These are phyloP conservation scores for Hirschioporus abietinus DNA, from an alignment of 768 basidiomycete species.

Conservation along the genomic window DNA sequence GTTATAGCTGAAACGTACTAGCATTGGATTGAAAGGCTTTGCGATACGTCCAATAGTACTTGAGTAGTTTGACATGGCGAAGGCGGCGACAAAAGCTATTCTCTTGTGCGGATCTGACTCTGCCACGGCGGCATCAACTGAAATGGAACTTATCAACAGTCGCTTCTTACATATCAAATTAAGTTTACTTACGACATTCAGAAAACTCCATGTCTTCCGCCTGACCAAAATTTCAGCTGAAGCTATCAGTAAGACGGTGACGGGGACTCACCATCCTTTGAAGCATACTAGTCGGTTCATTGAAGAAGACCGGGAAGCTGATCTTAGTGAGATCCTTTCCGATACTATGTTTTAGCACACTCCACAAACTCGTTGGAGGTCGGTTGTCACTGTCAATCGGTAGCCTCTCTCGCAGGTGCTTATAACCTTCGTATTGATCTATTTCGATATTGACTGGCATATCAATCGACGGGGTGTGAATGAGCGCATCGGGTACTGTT, in stretches of 20 bases:
- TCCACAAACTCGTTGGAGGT: conserved; percentile 89
- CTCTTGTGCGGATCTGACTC: conserved; percentile 75
- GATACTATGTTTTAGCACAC: conserved; percentile 90
- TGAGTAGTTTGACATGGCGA: conserved; percentile 97
- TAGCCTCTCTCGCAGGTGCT: conserved; percentile 51
- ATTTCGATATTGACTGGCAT: conserved; percentile 31
- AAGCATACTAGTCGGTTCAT: conserved; percentile 94
- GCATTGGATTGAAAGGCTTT: conserved; percentile 96
- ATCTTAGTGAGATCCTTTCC: conserved; percentile 97
- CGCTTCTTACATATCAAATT: conserved; percentile 7
- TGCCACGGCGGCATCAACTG: conserved; percentile 79
- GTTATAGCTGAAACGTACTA: conserved; percentile 42
- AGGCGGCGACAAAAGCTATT: conserved; percentile 90
- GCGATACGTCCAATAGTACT: conserved; percentile 95
- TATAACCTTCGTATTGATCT: conserved; percentile 63
- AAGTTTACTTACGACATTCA: conserved; percentile 65
- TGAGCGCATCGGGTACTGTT: conserved; percentile 59
- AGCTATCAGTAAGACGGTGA: background rate
- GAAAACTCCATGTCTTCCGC: conserved; percentile 98
- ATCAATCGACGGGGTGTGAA: conserved; percentile 25
- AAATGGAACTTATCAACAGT: conserved; percentile 8
- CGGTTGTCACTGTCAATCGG: conserved; percentile 68
- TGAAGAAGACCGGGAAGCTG: conserved; percentile 90
- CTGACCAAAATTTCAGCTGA: conserved; percentile 19
- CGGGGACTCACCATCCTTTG: conserved; percentile 72